These are phyloP conservation scores for Plasmodium falciparum DNA, from an alignment of 169 alveolate genomes.

Conservation along the genomic window DNA sequence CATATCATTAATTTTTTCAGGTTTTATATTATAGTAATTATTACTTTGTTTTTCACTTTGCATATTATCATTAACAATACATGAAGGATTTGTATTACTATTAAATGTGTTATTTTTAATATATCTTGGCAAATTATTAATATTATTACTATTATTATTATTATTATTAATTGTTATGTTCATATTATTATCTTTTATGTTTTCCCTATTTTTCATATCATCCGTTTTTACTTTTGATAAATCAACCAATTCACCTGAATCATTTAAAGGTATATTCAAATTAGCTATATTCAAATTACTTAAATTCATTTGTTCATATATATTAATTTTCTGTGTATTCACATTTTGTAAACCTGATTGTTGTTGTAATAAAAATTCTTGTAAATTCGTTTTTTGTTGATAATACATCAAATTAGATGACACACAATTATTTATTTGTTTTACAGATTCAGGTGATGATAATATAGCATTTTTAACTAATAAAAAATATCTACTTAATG, in stretches of 20 bases:
- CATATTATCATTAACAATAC: neutral
- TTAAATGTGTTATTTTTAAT: neutral
- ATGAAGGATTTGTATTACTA: neutral
- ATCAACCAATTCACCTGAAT: constrained; percentile 26
- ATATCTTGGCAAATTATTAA: neutral
- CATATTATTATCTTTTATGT: neutral
- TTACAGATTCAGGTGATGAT: constrained; percentile 62
- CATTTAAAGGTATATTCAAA: constrained; percentile 35
- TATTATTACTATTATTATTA: neutral
- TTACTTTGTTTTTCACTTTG: neutral
- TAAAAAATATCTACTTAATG: constrained; percentile 50
- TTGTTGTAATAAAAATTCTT: constrained; percentile 59
- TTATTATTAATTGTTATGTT: neutral
- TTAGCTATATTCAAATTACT: constrained; percentile 20
- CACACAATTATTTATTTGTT: constrained; percentile 72
- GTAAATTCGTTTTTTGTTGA: constrained; percentile 58
- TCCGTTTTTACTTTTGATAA: constrained; percentile 25
- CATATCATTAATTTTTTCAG: constrained; percentile 70
- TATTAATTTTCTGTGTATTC: constrained; percentile 11
- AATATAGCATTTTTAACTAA: constrained; percentile 66
- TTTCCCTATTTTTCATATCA: neutral
- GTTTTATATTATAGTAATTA: constrained; percentile 32
- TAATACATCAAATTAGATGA: constrained; percentile 54
- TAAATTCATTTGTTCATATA: constrained; percentile 44
- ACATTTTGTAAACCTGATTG: constrained; percentile 27